Evolutionary conservation across 257 asterid species (phyloP), one percentile per base, ranked within the genome.

Genomic region (Leptodermis oblonga): DNA sequence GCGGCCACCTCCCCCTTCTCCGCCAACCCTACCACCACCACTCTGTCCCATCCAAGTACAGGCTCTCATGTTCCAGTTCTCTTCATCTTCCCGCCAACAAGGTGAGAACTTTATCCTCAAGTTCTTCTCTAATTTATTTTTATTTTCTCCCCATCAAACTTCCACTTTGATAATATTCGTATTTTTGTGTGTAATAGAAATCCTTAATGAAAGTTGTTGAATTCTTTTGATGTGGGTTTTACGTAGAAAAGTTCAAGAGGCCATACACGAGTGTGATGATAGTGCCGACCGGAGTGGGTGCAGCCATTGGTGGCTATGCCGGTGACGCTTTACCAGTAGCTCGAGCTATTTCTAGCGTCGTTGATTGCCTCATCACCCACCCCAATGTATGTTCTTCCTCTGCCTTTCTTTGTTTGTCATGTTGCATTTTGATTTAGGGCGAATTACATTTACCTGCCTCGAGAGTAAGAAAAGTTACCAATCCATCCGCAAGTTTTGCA

Each of bases 261-360:
- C 66, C 85, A 17, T 92, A 92, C 76, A 88, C 97, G 43, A 92
- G 95, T 76, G 97, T 92, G 76, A 79, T 92, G 97, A 90, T 92
- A 76, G 93, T 92, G 74, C 98, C 97, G 12, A 90, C 98, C 11
- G 97, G 98, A 56, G 90, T 92, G 7, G 98, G 97, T 54, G 98
- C 97, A 33, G 90, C 87, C 2, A 88, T 92, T 79, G 97, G 98
- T 71, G 98, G 98, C 45, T 92, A 86, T 70, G 98, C 98, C 3
- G 97, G 98, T 12, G 97, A 92, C 77, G 97, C 98, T 74, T 75
- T 92, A 80, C 97, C 98, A 3, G 93, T 85, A 18, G 96, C 95
- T 79, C 84, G 98, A 55, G 88, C 97, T 46, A 87, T 92, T 41
- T 76, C 98, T 58, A 78, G 91, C 18, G 90, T 88, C 51, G 98